phyloP scores from a whole-genome alignment of 23 red algal genomes.

The Agarophyton chilense region DNA sequence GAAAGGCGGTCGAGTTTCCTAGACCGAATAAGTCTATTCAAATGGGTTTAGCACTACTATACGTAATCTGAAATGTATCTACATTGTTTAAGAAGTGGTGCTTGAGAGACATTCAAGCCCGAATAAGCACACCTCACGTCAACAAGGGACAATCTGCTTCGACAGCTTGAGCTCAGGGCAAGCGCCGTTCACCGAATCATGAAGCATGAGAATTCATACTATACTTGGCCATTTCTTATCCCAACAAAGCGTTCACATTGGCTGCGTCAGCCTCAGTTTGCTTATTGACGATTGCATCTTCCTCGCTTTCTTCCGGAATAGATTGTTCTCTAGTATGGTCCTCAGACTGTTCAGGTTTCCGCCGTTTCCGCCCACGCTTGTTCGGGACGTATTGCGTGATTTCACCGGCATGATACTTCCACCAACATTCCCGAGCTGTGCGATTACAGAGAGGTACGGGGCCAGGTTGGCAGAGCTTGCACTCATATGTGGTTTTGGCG shows the following conservation, averaged over 20 bases:
- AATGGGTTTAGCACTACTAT: background rate
- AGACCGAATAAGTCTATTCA: background rate
- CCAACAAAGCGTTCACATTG: constrained; percentile 49
- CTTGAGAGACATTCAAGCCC: background rate
- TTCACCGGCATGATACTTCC: constrained; percentile 81
- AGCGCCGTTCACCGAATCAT: background rate
- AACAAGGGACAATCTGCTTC: no score
- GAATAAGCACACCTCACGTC: no score
- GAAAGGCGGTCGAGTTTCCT: background rate
- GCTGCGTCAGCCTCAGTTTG: constrained; percentile 37
- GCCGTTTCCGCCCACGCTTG: constrained; percentile 70
- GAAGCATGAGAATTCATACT: background rate
- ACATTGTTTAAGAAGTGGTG: background rate
- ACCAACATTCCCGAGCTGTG: constrained; percentile 75
- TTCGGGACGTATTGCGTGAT: constrained; percentile 70
- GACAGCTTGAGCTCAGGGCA: background rate
- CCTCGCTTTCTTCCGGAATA: constrained; percentile 55
- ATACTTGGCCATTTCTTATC: background rate
- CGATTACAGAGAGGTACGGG: constrained; percentile 75
- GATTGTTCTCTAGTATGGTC: constrained; percentile 24
- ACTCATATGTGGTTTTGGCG: constrained; percentile 81
- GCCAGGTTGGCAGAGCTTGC: constrained; percentile 70
- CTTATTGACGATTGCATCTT: constrained; percentile 21
- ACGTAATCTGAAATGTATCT: background rate
- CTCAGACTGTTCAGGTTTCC: constrained; percentile 46